Evolutionary conservation across 106 monocot genomes (phyloP).

Genomic region (Platanthera zijinensis): DNA sequence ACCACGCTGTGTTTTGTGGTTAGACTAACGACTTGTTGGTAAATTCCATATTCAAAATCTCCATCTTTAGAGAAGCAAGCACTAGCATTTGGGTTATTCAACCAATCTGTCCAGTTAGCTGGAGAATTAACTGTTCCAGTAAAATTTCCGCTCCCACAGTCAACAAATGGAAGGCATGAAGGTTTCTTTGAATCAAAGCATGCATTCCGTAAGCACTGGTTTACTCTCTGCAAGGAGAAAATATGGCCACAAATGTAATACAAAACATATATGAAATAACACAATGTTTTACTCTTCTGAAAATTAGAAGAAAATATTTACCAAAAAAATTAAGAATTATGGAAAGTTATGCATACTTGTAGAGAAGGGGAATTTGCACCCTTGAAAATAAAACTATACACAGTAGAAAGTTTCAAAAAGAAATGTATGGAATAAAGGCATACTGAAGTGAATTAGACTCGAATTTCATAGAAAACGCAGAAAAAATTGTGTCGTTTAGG

Average conservation of each 20-base stretch:
- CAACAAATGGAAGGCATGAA: constrained; percentile 16
- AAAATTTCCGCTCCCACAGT: constrained; percentile 31
- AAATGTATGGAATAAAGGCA: no score
- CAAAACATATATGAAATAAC: not conserved
- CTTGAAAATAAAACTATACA: not conserved
- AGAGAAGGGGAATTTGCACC: not conserved
- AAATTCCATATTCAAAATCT: constrained; percentile 44
- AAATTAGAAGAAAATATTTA: not conserved
- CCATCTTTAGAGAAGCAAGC: constrained; percentile 11
- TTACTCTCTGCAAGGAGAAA: constrained; percentile 35
- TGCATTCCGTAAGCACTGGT: constrained; percentile 26
- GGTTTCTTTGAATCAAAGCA: constrained; percentile 5
- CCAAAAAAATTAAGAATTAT: not conserved
- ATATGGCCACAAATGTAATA: not conserved
- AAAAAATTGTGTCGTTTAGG: no score
- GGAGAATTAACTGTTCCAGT: not conserved
- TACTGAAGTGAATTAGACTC: no score
- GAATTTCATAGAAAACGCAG: no score
- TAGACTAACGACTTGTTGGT: constrained; percentile 19
- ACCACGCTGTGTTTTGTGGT: constrained; percentile 16
- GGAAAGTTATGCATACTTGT: not conserved
- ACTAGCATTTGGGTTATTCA: constrained; percentile 2
- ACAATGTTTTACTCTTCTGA: not conserved
- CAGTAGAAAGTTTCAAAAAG: no score
- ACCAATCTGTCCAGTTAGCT: not conserved